Conservation (phyloP, 2,329 filamentous ascomycete species). For the Fonsecaea erecta region DNA sequence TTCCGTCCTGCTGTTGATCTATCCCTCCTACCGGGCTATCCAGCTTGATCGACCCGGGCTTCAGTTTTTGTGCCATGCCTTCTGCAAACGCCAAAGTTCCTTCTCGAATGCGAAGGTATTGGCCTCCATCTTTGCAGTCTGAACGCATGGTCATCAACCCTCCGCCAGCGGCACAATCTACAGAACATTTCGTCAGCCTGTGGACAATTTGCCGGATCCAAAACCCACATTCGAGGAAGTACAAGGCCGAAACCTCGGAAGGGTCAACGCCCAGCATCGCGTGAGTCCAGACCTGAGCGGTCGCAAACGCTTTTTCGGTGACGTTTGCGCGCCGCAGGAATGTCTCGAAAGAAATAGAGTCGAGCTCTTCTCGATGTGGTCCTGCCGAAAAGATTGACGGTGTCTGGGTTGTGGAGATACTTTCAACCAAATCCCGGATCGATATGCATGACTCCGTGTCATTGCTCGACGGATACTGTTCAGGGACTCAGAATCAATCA, state of each 20-base stretch:
- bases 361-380: constrained; percentile 38
- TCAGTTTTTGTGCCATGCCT: constrained; percentile 46
- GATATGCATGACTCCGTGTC: constrained; percentile 31
- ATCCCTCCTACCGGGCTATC: constrained; percentile 42
- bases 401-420: constrained; percentile 17
- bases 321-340: constrained; percentile 43
- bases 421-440: constrained; percentile 30
- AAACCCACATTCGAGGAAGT: constrained; percentile 54
- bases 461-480: constrained; percentile 23
- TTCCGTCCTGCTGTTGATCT: constrained; percentile 37
- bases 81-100: constrained; percentile 53
- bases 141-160: constrained; percentile 60
- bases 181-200: not conserved
- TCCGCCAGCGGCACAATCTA: constrained; percentile 56
- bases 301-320: constrained; percentile 37
- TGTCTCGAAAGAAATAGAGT: constrained; percentile 47
- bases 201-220: not conserved
- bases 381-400: constrained; percentile 32
- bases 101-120: constrained; percentile 56
- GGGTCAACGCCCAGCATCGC: constrained; percentile 59
- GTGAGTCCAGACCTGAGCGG: constrained; percentile 45
- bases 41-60: constrained; percentile 39
- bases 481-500: not conserved
- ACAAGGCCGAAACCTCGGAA: constrained; percentile 56
- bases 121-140: constrained; percentile 58